These are phyloP conservation scores for Paecilomyces variotii DNA, from an alignment of 2,329 filamentous ascomycete genomes.

Conservation along the genomic window DNA sequence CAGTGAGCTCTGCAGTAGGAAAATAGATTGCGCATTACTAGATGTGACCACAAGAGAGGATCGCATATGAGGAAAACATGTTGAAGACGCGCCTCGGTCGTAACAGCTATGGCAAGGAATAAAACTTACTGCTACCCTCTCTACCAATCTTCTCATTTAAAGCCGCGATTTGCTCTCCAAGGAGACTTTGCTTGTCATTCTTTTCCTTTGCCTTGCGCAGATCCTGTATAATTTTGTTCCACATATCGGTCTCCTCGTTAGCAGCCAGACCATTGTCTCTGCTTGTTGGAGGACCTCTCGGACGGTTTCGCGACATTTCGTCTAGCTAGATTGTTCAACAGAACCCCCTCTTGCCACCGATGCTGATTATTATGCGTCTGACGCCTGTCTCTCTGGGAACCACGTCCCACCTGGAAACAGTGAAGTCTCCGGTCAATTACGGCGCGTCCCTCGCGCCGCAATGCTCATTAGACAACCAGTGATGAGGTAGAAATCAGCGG, in stretches of 20 bases:
- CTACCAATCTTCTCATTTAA: slow-evolving; percentile 38
- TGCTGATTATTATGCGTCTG: not conserved
- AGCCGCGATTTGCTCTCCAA: slow-evolving; percentile 33
- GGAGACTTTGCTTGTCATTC: slow-evolving; percentile 32
- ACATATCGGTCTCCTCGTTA: slow-evolving; percentile 38
- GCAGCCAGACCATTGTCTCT: slow-evolving; percentile 36
- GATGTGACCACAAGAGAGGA: not conserved
- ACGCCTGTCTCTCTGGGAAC: slow-evolving; percentile 13
- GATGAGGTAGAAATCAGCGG: not conserved
- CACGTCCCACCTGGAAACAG: slow-evolving; percentile 20
- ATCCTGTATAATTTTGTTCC: slow-evolving; percentile 37
- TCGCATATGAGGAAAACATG: not conserved
- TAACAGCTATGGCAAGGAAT: not conserved
- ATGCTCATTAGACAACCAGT: slow-evolving; percentile 12
- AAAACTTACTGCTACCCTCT: slow-evolving; percentile 34
- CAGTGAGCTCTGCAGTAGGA: not conserved
- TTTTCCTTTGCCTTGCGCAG: slow-evolving; percentile 37
- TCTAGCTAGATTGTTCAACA: not conserved
- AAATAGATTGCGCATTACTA: not conserved
- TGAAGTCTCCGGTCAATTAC: slow-evolving; percentile 12
- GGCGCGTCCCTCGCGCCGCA: slow-evolving; percentile 18
- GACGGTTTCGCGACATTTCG: slow-evolving; percentile 36
- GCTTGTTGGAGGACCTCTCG: slow-evolving; percentile 26
- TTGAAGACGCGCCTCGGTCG: not conserved
- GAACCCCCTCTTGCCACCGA: not conserved